phyloP scores from a whole-genome alignment of 192 early-diverging fungal genomes.

The Coemansia sp. region DNA sequence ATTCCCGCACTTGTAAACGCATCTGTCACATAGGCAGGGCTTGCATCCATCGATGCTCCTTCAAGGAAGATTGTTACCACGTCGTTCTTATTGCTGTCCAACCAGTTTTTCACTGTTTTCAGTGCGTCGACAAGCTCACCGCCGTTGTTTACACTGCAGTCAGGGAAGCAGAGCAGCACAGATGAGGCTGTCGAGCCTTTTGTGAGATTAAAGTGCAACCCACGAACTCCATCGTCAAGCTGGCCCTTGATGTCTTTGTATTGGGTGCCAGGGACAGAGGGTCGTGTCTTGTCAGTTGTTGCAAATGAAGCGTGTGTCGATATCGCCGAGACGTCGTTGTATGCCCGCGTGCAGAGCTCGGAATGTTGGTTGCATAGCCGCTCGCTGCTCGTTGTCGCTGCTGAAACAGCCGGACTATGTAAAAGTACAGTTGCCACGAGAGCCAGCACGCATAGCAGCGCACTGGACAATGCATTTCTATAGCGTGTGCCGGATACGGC shows the following conservation, averaged over 20 bases:
- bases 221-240: slow-evolving; percentile 50
- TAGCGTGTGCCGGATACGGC: slow-evolving; percentile 15
- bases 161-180: slow-evolving; percentile 42
- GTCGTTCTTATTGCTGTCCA: slow-evolving; percentile 41
- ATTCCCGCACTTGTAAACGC: slow-evolving; percentile 37
- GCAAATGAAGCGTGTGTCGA: slow-evolving; percentile 53
- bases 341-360: slow-evolving; percentile 48
- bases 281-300: slow-evolving; percentile 14
- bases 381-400: slow-evolving; percentile 11
- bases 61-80: slow-evolving; percentile 54
- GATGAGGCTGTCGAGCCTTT: slow-evolving; percentile 28
- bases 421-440: slow-evolving; percentile 22
- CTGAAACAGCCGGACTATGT: slow-evolving; percentile 22
- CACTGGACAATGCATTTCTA: slow-evolving; percentile 13
- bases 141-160: slow-evolving; percentile 47
- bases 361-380: slow-evolving; percentile 42
- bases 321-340: slow-evolving; percentile 41
- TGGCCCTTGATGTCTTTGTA: slow-evolving; percentile 47
- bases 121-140: slow-evolving; percentile 37
- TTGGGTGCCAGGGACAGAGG: slow-evolving; percentile 38
- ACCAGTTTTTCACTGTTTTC: slow-evolving; percentile 38
- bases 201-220: slow-evolving; percentile 45
- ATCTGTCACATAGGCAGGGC: slow-evolving; percentile 30
- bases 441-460: slow-evolving; percentile 9
- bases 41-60: slow-evolving; percentile 22